These are phyloP conservation scores for Xylariales sp. DNA, from an alignment of 2,329 filamentous ascomycete species.

Conservation along the genomic window DNA sequence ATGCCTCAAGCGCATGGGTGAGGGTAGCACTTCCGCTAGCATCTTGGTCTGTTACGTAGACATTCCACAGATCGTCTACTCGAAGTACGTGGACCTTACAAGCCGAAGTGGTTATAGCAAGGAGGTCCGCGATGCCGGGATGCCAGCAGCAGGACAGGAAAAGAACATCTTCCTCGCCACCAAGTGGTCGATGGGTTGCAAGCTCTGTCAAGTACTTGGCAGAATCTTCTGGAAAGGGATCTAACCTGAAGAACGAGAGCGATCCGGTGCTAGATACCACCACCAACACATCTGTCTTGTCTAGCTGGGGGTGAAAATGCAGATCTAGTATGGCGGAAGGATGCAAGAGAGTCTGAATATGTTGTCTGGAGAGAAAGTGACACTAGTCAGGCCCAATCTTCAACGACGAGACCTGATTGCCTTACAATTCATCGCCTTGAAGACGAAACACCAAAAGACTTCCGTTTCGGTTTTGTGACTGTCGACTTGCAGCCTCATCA, in stretches of 20 bases:
- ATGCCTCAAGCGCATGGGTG: conserved; percentile 62
- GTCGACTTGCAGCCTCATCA: conserved; percentile 24
- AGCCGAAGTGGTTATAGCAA: conserved; percentile 69
- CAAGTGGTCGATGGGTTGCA: conserved; percentile 39
- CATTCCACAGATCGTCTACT: conserved; percentile 37
- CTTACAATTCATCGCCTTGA: conserved; percentile 51
- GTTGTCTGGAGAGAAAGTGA: conserved; percentile 36
- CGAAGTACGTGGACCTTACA: conserved; percentile 57
- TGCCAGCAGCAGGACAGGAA: conserved; percentile 74
- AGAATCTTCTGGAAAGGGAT: conserved; percentile 9
- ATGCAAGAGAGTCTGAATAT: conserved; percentile 56
- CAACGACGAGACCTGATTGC: conserved; percentile 14
- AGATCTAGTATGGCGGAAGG: conserved; percentile 78
- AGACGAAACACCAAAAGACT: conserved; percentile 66
- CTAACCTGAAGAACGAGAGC: conserved; percentile 58
- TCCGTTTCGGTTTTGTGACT: conserved; percentile 63
- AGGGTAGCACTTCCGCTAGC: conserved; percentile 37
- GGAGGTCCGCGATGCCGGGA: conserved; percentile 45
- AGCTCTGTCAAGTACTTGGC: conserved; percentile 28
- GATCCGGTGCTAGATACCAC: conserved; percentile 74
- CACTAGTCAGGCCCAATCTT: no score
- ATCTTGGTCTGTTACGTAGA: conserved; percentile 27
- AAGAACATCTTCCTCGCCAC: conserved; percentile 54
- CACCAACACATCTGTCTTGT: conserved; percentile 54
- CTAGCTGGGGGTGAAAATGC: conserved; percentile 62